phyloP scores from a whole-genome alignment of 768 basidiomycete genomes.

The Boletales sp. region DNA sequence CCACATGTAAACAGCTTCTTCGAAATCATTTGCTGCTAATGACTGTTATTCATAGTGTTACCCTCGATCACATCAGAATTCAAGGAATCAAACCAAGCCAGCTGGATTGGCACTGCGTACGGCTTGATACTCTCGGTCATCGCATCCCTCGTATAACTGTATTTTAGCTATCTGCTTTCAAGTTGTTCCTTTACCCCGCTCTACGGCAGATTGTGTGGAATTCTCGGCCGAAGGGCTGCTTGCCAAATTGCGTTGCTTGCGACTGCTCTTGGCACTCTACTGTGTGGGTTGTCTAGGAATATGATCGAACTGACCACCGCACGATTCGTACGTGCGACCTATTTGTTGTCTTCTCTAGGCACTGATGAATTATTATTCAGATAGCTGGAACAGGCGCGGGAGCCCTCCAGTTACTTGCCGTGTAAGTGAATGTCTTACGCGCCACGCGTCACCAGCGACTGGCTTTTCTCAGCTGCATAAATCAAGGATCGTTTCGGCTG shows the following conservation, averaged over 20 bases:
- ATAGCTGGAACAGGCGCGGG: conserved; percentile 13
- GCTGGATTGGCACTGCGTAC: conserved; percentile 24
- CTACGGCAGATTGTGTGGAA: conserved; percentile 15
- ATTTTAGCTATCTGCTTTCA: conserved; percentile 12
- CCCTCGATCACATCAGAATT: conserved; percentile 20
- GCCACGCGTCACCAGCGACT: no score
- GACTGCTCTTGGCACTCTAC: conserved; percentile 7
- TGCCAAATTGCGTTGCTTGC: conserved; percentile 13
- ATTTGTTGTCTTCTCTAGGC: no score
- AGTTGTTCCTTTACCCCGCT: conserved; percentile 16
- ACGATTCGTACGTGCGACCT: conserved; percentile 6
- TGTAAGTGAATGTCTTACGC: neutral
- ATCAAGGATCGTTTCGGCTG: conserved; percentile 10
- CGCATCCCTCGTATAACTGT: neutral
- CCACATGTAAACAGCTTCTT: conserved; percentile 8
- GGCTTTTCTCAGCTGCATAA: neutral
- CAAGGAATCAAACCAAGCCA: conserved; percentile 21
- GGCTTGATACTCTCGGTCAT: neutral
- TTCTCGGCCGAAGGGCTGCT: conserved; percentile 10
- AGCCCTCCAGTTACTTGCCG: conserved; percentile 8
- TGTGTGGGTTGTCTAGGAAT: conserved; percentile 7
- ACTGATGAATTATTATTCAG: neutral
- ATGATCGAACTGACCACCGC: conserved; percentile 12
- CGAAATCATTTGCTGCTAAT: neutral
- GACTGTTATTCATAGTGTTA: neutral